These are phyloP conservation scores for Umbelopsis sp. DNA, from an alignment of 192 early-diverging fungal species.

Conservation along the genomic window DNA sequence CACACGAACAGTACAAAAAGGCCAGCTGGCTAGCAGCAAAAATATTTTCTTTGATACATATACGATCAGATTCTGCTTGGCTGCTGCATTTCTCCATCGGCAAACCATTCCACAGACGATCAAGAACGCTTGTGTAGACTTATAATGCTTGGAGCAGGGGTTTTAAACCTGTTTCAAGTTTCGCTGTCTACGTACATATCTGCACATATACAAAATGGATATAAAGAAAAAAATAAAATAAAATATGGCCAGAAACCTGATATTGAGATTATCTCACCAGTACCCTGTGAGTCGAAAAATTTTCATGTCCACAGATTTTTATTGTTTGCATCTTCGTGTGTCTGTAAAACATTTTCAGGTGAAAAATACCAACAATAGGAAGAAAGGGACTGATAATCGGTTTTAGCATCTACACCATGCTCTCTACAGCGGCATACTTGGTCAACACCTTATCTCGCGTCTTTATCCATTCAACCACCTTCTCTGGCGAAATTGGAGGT, in stretches of 20 bases:
- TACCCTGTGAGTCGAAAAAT: no score
- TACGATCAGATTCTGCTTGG: slow-evolving; percentile 20
- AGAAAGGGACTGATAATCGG: no score
- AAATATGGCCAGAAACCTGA: not conserved
- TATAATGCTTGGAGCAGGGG: not conserved
- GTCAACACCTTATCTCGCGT: not conserved
- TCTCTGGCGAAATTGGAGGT: not conserved
- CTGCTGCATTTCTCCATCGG: slow-evolving; percentile 15
- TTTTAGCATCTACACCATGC: not conserved
- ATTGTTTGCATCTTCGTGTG: no score
- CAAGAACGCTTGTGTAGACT: slow-evolving; percentile 15
- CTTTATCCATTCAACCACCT: not conserved
- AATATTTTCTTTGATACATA: slow-evolving; percentile 8
- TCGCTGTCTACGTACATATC: slow-evolving; percentile 11
- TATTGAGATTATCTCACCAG: no score
- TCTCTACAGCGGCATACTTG: not conserved
- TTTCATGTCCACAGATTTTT: no score
- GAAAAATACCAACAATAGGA: no score
- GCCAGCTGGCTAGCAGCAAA: not conserved
- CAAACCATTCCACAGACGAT: slow-evolving; percentile 19
- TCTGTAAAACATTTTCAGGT: no score
- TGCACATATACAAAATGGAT: not conserved
- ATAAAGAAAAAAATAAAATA: not conserved
- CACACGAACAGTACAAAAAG: not conserved
- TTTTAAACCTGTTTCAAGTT: not conserved